These are phyloP conservation scores for Zygosaccharomyces gambellarensis DNA, from an alignment of 805 yeast species.

Conservation along the genomic window DNA sequence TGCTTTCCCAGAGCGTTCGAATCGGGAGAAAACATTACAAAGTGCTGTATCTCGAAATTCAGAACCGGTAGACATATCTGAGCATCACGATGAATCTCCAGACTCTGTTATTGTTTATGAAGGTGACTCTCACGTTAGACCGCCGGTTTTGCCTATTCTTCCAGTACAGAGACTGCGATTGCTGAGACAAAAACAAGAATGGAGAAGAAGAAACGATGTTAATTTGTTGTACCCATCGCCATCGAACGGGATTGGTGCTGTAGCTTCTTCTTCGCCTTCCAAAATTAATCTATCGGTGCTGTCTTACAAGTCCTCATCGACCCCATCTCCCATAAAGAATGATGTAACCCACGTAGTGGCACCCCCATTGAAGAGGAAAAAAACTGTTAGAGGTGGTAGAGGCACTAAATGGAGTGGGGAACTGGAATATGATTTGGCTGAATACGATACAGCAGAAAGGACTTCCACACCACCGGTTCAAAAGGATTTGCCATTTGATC, in stretches of 20 bases:
- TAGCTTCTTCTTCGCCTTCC: neutral
- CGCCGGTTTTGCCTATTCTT: constrained; percentile 30
- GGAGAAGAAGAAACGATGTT: constrained; percentile 11
- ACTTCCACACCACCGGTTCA: constrained; percentile 2
- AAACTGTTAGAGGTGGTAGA: neutral
- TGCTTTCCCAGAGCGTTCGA: neutral
- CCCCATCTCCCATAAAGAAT: constrained; percentile 25
- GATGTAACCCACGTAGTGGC: neutral
- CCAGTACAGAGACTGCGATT: constrained; percentile 31
- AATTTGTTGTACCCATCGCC: neutral
- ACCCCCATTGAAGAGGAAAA: constrained; percentile 7
- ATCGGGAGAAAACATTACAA: neutral
- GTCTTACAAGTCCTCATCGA: constrained; percentile 12
- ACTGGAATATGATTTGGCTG: constrained; percentile 30
- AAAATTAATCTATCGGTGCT: neutral
- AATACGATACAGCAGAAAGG: constrained; percentile 18
- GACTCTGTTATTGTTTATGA: constrained; percentile 16
- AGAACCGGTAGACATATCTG: constrained; percentile 1
- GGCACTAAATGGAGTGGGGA: constrained; percentile 30
- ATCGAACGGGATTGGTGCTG: neutral
- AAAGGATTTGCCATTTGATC: neutral
- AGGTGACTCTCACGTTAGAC: constrained; percentile 19
- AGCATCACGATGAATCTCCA: constrained; percentile 1
- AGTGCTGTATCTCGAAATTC: neutral
- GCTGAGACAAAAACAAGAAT: constrained; percentile 26